Conservation (phyloP, 306 rosid species). For the Citrullus amarus region DNA sequence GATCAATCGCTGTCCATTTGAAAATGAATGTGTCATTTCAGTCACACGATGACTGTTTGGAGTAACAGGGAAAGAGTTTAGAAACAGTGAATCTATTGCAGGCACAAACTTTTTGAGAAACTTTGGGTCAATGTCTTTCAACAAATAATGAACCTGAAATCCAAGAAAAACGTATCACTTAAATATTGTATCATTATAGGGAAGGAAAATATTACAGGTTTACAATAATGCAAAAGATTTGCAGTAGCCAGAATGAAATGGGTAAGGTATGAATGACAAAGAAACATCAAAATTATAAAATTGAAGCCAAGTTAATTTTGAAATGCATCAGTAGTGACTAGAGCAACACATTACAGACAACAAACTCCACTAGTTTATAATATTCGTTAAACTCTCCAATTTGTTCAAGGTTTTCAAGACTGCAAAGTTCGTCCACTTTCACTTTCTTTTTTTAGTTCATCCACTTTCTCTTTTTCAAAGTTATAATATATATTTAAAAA, state of each 20-base stretch:
- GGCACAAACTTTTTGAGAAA: constrained; percentile 48
- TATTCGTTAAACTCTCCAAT: background rate
- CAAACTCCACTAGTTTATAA: background rate
- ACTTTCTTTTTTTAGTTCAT: no score
- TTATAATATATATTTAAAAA: no score
- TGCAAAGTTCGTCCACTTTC: background rate
- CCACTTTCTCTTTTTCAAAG: no score
- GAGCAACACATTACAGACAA: background rate
- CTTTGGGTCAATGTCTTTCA: constrained; percentile 50
- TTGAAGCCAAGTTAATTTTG: background rate
- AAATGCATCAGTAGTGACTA: no score
- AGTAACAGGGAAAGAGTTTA: constrained; percentile 61
- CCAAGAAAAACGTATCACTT: constrained; percentile 12
- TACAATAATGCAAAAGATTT: background rate
- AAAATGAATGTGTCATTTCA: constrained; percentile 43
- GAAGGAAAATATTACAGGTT: background rate
- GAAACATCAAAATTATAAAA: background rate
- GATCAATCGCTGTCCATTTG: constrained; percentile 48
- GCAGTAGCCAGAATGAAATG: background rate
- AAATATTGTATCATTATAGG: background rate
- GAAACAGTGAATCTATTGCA: constrained; percentile 30
- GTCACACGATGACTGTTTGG: constrained; percentile 83
- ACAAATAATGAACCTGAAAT: constrained; percentile 56
- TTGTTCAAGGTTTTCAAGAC: background rate
- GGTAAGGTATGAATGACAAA: background rate